These are phyloP conservation scores for Pseudogymnoascus sp. DNA, from an alignment of 2,329 filamentous ascomycete genomes.

Conservation along the genomic window DNA sequence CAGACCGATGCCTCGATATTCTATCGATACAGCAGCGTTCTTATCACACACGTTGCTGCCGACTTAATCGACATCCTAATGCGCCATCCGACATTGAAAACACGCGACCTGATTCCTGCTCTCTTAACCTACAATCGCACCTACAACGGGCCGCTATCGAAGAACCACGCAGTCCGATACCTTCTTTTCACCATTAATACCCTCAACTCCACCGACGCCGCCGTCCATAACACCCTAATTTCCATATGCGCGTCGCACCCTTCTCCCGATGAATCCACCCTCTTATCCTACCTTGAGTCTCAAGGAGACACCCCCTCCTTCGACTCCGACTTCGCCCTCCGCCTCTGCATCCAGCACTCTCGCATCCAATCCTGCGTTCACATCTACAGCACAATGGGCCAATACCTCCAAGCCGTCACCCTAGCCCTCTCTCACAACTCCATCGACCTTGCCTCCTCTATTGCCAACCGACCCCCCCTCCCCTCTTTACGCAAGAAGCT, in stretches of 20 bases:
- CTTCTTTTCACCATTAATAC: conserved; percentile 90
- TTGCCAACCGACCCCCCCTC: conserved; percentile 79
- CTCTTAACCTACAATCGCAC: conserved; percentile 88
- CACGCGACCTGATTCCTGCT: conserved; percentile 84
- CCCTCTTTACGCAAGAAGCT: conserved; percentile 81
- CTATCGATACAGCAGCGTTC: conserved; percentile 93
- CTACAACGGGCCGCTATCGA: conserved; percentile 57
- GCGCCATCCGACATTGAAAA: conserved; percentile 78
- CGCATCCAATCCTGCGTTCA: conserved; percentile 92
- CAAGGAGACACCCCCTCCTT: conserved; percentile 83
- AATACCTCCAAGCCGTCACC: conserved; percentile 89
- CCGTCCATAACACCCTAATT: conserved; percentile 93
- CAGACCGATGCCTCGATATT: conserved; percentile 91
- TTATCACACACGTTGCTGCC: conserved; percentile 80
- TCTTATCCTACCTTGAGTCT: conserved; percentile 83
- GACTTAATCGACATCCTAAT: conserved; percentile 94
- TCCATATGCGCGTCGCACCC: conserved; percentile 89
- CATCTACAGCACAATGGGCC: conserved; percentile 94
- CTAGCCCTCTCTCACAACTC: conserved; percentile 85
- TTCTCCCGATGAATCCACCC: conserved; percentile 74
- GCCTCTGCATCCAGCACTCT: conserved; percentile 89
- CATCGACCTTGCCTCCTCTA: conserved; percentile 80
- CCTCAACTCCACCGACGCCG: conserved; percentile 70
- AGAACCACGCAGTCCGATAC: conserved; percentile 91
- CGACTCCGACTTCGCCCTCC: conserved; percentile 91